Evolutionary conservation across 768 basidiomycete genomes (phyloP).

Genomic region (Tremella yokohamensis): DNA sequence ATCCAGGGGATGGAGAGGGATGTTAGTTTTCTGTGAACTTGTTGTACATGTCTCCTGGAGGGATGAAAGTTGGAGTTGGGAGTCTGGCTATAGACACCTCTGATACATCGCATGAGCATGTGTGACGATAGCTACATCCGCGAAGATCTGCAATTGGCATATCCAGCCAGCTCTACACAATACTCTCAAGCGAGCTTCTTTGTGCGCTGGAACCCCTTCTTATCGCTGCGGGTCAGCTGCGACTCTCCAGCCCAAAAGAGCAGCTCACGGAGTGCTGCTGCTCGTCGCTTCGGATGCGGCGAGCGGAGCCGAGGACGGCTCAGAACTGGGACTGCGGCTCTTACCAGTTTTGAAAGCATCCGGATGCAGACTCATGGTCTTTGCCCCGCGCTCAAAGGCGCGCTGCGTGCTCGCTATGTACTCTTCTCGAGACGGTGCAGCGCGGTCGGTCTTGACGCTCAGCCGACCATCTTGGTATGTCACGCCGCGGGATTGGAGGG

Average conservation of each 20-base stretch:
- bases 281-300: slow-evolving; percentile 2
- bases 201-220: slow-evolving; percentile 34
- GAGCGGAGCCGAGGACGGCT: too few species aligned
- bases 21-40: not conserved
- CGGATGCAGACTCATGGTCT: slow-evolving; percentile 33
- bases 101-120: too few species aligned
- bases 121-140: too few species aligned
- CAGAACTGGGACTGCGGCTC: not conserved
- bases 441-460: slow-evolving; percentile 27
- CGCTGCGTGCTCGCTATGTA: slow-evolving; percentile 36
- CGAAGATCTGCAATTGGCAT: not conserved
- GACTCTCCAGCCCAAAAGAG: not conserved
- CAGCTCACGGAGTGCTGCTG: slow-evolving; percentile 25
- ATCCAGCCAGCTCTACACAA: not conserved
- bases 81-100: too few species aligned
- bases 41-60: not conserved
- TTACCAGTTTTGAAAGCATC: slow-evolving; percentile 31
- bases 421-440: slow-evolving; percentile 35
- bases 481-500: slow-evolving; percentile 24
- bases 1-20: not conserved
- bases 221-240: slow-evolving; percentile 26
- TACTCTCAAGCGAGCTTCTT: slow-evolving; percentile 38
- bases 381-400: slow-evolving; percentile 36
- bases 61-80: not conserved
- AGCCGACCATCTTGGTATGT: slow-evolving; percentile 28